Evolutionary conservation across 2,329 filamentous ascomycete genomes (phyloP).

Genomic region (Magnaporthiopsis incrustans): DNA sequence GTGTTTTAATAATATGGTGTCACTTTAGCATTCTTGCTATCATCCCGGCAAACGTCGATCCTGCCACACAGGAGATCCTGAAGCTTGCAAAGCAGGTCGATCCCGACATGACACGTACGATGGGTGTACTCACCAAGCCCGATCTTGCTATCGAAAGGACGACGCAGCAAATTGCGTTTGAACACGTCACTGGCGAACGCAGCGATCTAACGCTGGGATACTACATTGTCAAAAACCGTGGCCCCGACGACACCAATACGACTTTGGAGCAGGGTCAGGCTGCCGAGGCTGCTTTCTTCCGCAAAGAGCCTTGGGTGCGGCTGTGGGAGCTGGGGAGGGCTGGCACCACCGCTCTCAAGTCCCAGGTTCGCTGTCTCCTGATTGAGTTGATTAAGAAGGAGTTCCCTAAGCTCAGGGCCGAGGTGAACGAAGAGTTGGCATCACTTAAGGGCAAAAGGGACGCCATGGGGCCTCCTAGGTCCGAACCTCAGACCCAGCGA

Average conservation of each 20-base stretch:
- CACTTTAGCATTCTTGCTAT: slow-evolving; percentile 36
- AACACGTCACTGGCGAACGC: slow-evolving; percentile 33
- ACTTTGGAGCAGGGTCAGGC: slow-evolving; percentile 22
- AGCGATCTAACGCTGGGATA: slow-evolving; percentile 37
- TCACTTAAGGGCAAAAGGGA: no score
- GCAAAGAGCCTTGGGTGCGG: slow-evolving; percentile 24
- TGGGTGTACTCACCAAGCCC: slow-evolving; percentile 50
- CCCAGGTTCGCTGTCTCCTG: slow-evolving; percentile 28
- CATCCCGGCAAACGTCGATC: slow-evolving; percentile 28
- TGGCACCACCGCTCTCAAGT: slow-evolving; percentile 28
- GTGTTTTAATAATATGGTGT: no score
- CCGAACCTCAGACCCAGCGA: slow-evolving; percentile 22
- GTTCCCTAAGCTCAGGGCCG: slow-evolving; percentile 26
- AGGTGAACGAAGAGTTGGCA: slow-evolving; percentile 19
- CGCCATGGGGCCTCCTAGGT: slow-evolving; percentile 23
- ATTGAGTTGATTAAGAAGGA: slow-evolving; percentile 30
- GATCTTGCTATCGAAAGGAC: slow-evolving; percentile 41
- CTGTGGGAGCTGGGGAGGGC: slow-evolving; percentile 19
- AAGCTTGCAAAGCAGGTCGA: slow-evolving; percentile 30
- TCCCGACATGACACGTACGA: slow-evolving; percentile 29
- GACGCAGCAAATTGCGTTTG: slow-evolving; percentile 28
- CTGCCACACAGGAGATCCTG: slow-evolving; percentile 30
- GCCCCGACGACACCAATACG: slow-evolving; percentile 31
- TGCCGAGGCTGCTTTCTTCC: slow-evolving; percentile 31
- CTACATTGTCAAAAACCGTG: slow-evolving; percentile 39